A percentile compares a stretch with the other conserved stretches of the same genome.
These are phyloP conservation scores for Saprolegnia parasitica DNA, from an alignment of 352 stramenopile genomes.

Conservation along the genomic window DNA sequence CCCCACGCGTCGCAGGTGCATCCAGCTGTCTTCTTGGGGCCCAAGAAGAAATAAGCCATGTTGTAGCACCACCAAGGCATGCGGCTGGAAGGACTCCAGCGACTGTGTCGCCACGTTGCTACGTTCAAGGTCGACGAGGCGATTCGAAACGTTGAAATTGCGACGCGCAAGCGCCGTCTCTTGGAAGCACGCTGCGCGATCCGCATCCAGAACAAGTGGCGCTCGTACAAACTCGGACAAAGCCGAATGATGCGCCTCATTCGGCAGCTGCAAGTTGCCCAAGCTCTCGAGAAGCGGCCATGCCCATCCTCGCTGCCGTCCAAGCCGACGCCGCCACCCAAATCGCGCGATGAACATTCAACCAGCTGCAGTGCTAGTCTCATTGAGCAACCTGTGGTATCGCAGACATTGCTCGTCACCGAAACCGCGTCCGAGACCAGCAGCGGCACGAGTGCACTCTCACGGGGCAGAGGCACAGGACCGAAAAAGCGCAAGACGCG, in stretches of 20 bases:
- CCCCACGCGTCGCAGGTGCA: background rate
- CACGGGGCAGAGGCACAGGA: background rate
- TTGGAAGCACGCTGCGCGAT: constrained; percentile 11
- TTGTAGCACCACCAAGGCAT: background rate
- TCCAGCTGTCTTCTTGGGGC: too few relatives aligned
- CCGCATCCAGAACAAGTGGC: constrained; percentile 21
- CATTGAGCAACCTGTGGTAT: too few relatives aligned
- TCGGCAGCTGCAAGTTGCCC: background rate
- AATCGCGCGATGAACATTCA: background rate
- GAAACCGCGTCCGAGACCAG: background rate
- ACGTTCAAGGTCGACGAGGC: constrained; percentile 25
- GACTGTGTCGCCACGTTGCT: constrained; percentile 6
- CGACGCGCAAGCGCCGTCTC: constrained; percentile 1
- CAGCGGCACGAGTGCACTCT: background rate
- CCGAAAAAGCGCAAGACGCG: background rate
- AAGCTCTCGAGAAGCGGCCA: background rate
- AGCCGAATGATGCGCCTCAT: constrained; percentile 9
- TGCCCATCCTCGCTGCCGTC: background rate
- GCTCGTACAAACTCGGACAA: background rate
- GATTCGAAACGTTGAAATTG: constrained; percentile 13
- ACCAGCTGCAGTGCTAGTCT: too few relatives aligned
- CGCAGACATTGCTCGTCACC: too few relatives aligned
- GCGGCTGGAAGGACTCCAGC: background rate
- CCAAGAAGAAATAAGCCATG: background rate
- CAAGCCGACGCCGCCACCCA: background rate